These are phyloP conservation scores for Apiospora kogelbergensis DNA, from an alignment of 2,329 filamentous ascomycete genomes.

Conservation along the genomic window DNA sequence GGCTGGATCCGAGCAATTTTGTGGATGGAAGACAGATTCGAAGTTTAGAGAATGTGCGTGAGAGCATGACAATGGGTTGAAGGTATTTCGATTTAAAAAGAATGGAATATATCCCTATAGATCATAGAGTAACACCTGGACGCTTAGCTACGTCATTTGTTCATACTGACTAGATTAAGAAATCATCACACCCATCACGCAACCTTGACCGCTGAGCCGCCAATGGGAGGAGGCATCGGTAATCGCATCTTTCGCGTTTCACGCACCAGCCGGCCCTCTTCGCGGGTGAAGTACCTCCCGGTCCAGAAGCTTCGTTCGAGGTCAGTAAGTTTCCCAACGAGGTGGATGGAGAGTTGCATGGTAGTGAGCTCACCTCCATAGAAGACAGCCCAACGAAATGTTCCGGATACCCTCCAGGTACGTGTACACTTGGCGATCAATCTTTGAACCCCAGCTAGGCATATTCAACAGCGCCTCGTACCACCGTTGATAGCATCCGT, in stretches of 20 bases:
- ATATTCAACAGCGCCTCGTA: conserved; percentile 22
- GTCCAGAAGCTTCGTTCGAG: neutral
- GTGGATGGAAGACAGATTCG: neutral
- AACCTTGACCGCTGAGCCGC: neutral
- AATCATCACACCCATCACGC: neutral
- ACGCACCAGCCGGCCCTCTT: neutral
- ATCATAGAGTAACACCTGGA: too few relatives aligned
- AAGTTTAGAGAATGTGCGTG: neutral
- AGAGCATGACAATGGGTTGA: too few relatives aligned
- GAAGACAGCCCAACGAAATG: conserved; percentile 24
- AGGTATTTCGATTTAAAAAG: too few relatives aligned
- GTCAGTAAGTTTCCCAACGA: neutral
- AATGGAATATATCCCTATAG: too few relatives aligned
- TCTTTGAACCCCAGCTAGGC: conserved; percentile 24
- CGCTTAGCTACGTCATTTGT: too few relatives aligned
- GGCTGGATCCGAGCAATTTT: neutral
- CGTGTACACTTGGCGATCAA: conserved; percentile 23
- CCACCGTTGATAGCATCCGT: conserved; percentile 24
- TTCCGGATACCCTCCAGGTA: conserved; percentile 22
- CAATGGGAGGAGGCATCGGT: neutral
- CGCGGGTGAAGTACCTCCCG: conserved; percentile 4
- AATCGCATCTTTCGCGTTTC: neutral
- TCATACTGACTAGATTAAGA: too few relatives aligned
- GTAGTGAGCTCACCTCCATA: conserved; percentile 23
- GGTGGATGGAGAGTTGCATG: neutral